Percentiles rank a stretch among this genome's conserved stretches.
These are phyloP conservation scores for Xylariaceae sp. DNA, from an alignment of 2,329 filamentous ascomycete species.

Conservation along the genomic window DNA sequence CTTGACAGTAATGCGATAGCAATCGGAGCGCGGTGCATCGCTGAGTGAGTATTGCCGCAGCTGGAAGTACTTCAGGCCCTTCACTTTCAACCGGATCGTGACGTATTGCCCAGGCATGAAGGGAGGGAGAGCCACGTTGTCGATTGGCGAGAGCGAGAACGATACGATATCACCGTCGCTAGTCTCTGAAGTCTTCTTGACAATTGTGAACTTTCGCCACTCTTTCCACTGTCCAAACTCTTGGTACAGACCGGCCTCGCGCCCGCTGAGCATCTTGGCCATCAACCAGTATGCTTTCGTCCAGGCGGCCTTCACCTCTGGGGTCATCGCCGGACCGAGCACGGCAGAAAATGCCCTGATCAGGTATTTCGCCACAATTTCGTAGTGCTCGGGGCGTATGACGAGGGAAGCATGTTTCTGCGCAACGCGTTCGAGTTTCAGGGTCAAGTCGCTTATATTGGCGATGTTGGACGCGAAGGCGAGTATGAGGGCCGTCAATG, in stretches of 20 bases:
- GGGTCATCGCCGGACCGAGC: slow-evolving; percentile 62
- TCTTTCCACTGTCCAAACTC: slow-evolving; percentile 59
- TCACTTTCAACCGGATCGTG: slow-evolving; percentile 57
- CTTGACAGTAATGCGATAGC: slow-evolving; percentile 71
- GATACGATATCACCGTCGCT: slow-evolving; percentile 59
- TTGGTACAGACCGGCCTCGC: slow-evolving; percentile 61
- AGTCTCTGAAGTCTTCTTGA: slow-evolving; percentile 61
- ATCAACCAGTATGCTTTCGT: slow-evolving; percentile 68
- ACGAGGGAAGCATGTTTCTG: slow-evolving; percentile 71
- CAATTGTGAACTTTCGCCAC: slow-evolving; percentile 65
- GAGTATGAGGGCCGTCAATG: slow-evolving; percentile 61
- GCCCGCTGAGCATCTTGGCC: slow-evolving; percentile 66
- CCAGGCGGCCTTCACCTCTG: slow-evolving; percentile 64
- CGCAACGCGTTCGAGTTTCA: slow-evolving; percentile 55
- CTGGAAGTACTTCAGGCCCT: slow-evolving; percentile 56
- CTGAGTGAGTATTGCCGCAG: slow-evolving; percentile 70
- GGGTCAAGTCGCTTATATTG: slow-evolving; percentile 51
- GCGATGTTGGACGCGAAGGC: slow-evolving; percentile 70
- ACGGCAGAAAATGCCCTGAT: slow-evolving; percentile 64
- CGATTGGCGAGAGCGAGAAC: slow-evolving; percentile 64
- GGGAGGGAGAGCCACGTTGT: slow-evolving; percentile 54
- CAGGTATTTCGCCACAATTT: slow-evolving; percentile 65
- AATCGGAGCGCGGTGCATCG: slow-evolving; percentile 56
- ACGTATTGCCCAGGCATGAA: slow-evolving; percentile 72
- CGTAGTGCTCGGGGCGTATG: slow-evolving; percentile 66